Evolutionary conservation across 208 protist species (phyloP).

Genomic region (Acanthamoeba lenticulata): DNA sequence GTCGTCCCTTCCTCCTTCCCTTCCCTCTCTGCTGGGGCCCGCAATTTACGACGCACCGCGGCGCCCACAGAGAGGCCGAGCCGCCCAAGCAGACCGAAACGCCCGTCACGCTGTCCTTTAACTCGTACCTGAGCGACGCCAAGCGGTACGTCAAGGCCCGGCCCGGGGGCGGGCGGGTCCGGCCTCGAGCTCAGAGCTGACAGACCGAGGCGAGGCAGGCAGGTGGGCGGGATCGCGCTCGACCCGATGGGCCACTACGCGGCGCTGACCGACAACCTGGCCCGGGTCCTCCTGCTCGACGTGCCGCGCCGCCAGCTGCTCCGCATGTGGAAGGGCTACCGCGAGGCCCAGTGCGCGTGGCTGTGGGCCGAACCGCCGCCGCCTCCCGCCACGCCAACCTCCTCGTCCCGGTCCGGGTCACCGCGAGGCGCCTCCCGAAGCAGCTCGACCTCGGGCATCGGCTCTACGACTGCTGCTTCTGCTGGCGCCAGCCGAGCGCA

Average conservation of each 20-base stretch:
- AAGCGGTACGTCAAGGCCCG: background rate
- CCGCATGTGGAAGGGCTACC: conserved; percentile 72
- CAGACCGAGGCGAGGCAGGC: background rate
- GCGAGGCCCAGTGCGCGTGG: conserved; percentile 12
- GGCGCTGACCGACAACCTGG: conserved; percentile 70
- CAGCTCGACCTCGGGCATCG: too few species aligned
- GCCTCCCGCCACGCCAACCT: background rate
- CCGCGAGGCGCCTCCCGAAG: too few species aligned
- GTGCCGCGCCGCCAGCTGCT: conserved; percentile 68
- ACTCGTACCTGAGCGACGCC: conserved; percentile 35
- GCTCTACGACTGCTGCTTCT: too few species aligned
- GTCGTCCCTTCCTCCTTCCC: background rate
- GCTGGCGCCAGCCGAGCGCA: background rate
- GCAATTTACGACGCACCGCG: background rate
- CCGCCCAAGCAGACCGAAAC: conserved; percentile 13
- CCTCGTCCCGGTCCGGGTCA: background rate
- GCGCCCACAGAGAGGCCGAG: background rate
- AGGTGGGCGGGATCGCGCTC: background rate
- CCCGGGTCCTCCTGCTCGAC: conserved; percentile 75
- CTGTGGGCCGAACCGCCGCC: background rate
- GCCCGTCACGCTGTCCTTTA: conserved; percentile 32
- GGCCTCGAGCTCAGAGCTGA: too few species aligned
- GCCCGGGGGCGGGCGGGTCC: background rate
- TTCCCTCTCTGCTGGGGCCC: background rate
- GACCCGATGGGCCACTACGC: conserved; percentile 73